Percentiles rank a stretch among this genome's conserved stretches.
Conservation (phyloP, 345 rosid genomes). For the Gossypium longicalyx region DNA sequence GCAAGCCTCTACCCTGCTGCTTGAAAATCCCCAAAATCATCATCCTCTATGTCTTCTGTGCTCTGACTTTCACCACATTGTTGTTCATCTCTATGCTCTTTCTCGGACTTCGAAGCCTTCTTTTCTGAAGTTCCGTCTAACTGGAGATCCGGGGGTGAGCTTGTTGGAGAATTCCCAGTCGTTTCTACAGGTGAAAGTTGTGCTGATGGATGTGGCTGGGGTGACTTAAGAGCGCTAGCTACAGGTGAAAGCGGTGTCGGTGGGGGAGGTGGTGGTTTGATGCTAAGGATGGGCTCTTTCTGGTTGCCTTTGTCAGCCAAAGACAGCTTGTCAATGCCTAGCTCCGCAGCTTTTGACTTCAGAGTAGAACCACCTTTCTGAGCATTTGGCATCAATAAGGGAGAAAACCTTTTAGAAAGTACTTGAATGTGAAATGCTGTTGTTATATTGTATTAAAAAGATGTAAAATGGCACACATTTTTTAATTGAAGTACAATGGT, state of each 20-base stretch:
- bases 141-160: slow-evolving; percentile 28
- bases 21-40: slow-evolving; percentile 98
- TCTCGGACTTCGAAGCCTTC: slow-evolving; percentile 16
- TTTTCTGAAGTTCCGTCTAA: slow-evolving; percentile 30
- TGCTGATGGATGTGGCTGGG: slow-evolving; percentile 75
- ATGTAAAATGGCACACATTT: slow-evolving; percentile 42
- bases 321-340: slow-evolving; percentile 45
- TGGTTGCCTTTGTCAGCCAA: slow-evolving; percentile 53
- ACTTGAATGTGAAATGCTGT: background rate
- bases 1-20: slow-evolving; percentile 50
- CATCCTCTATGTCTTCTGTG: slow-evolving; percentile 53
- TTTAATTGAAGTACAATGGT: slow-evolving; percentile 77
- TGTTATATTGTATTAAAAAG: background rate
- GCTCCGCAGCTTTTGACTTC: slow-evolving; percentile 58
- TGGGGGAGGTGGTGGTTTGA: slow-evolving; percentile 87
- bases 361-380: slow-evolving; percentile 41
- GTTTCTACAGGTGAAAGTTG: slow-evolving; percentile 52
- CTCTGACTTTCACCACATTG: slow-evolving; percentile 25
- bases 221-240: slow-evolving; percentile 32
- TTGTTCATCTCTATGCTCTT: slow-evolving; percentile 35
- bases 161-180: slow-evolving; percentile 35
- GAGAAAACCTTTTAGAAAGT: background rate
- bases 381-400: slow-evolving; percentile 12
- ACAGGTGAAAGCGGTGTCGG: slow-evolving; percentile 61
- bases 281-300: slow-evolving; percentile 49